Conservation (phyloP, 306 rosid genomes). For the cucumber (Cucumis sativus) region DNA sequence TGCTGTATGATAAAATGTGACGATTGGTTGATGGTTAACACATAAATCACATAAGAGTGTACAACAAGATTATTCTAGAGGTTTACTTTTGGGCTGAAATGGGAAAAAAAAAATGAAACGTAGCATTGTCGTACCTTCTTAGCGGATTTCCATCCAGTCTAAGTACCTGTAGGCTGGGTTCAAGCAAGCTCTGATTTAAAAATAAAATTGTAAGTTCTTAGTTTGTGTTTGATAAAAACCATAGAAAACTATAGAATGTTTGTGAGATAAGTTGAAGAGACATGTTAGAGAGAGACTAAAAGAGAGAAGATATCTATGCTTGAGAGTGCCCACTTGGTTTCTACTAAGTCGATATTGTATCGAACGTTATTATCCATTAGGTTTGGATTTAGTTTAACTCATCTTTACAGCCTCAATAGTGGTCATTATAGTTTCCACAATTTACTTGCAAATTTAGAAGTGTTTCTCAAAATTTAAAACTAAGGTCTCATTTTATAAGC, state of each 20-base stretch:
- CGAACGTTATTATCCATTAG: no score
- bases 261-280: background rate
- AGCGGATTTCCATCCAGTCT: slow-evolving; percentile 90
- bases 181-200: slow-evolving; percentile 70
- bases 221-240: background rate
- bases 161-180: slow-evolving; percentile 59
- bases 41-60: background rate
- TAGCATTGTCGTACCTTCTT: slow-evolving; percentile 47
- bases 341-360: background rate
- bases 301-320: background rate
- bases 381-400: background rate
- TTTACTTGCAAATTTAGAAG: background rate
- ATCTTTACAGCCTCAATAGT: background rate
- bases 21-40: background rate
- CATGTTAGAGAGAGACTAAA: background rate
- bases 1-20: slow-evolving; percentile 31
- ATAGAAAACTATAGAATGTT: background rate
- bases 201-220: background rate
- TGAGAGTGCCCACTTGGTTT: background rate
- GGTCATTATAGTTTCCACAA: background rate
- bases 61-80: background rate
- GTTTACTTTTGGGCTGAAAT: background rate
- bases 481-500: no score
- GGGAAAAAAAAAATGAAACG: background rate
- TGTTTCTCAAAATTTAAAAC: background rate